Conservation (phyloP, 257 asterid genomes). For the Nicotiana paniculata region DNA sequence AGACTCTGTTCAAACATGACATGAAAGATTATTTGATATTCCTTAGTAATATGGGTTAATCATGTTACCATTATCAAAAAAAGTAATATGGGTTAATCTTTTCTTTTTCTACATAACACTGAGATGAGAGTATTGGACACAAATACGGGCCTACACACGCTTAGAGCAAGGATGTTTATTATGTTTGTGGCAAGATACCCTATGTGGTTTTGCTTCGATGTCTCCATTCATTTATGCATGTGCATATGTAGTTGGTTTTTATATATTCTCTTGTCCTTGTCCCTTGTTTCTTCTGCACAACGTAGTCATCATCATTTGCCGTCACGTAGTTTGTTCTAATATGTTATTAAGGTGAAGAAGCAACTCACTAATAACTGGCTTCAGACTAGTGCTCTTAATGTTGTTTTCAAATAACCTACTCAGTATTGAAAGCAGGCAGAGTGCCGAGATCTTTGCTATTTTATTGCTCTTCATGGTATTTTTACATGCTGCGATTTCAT, state of each 20-base stretch:
- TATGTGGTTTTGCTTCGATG: not conserved
- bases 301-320: not conserved
- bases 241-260: not conserved
- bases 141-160: not conserved
- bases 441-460: not conserved
- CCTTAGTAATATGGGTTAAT: not conserved
- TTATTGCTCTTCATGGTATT: not conserved
- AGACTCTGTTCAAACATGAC: not conserved
- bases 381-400: not conserved
- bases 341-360: not conserved
- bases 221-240: not conserved
- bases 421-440: not conserved
- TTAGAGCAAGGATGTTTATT: not conserved
- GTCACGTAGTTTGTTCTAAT: not conserved
- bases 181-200: not conserved
- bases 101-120: not conserved
- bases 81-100: not conserved
- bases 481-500: not conserved
- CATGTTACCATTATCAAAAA: too few relatives aligned
- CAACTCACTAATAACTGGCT: not conserved
- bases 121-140: not conserved
- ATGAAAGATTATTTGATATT: not conserved
- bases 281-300: not conserved
- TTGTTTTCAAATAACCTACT: not conserved
- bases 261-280: not conserved